Evolutionary conservation across 495 filamentous ascomycete species (phyloP), one percentile per base, ranked within the genome.

Genomic region (Aspergillus hancockii): DNA sequence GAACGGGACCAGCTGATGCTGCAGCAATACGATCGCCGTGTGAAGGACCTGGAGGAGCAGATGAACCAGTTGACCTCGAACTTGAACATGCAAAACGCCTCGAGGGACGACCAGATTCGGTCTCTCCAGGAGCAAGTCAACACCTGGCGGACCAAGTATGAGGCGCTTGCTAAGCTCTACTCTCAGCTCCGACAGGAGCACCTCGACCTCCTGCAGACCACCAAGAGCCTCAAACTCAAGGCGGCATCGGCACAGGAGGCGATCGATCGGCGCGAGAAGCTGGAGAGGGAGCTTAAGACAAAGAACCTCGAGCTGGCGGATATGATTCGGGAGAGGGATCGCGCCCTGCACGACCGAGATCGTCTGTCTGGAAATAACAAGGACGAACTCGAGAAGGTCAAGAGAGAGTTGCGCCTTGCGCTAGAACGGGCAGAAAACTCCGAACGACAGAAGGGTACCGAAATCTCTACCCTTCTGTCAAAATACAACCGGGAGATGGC

Each of bases 221-320:
- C 94, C 74, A 98, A 98, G 81, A 80, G 87, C 40, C 90, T 97
- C 36, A 95, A 98, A 73, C 84, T 97, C 57, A 97, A 97, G 74
- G 94, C 94, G 6, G 90, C 92, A 2, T 97, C 93, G 4, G 95
- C 94, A 0, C 93, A 97, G 71, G 95, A 98, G 72, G 93, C 95
- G 4, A 97, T 98, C 62, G 95, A 98, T 22, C 86, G 84, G 55
- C 87, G 93, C 21, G 95, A 98, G 75, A 96, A 93, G 77, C 82
- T 98, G 57, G 91, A 97, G 75, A 87, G 93, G 10, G 94, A 98
- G 74, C 88, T 98, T 68, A 98, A 98, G 81, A 96, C 92, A 22
- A 98, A 97, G 85, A 98, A 98, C 70, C 80, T 98, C 18, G 95
- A 98, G 74, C 79, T 98, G 45, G 94, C 94, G 52, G 93, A 98